A percentile compares a stretch with the other conserved stretches of the same genome.
These are phyloP conservation scores for Pseudozyma hubeiensis DNA, from an alignment of 1,284 basidiomycete genomes.

Conservation along the genomic window DNA sequence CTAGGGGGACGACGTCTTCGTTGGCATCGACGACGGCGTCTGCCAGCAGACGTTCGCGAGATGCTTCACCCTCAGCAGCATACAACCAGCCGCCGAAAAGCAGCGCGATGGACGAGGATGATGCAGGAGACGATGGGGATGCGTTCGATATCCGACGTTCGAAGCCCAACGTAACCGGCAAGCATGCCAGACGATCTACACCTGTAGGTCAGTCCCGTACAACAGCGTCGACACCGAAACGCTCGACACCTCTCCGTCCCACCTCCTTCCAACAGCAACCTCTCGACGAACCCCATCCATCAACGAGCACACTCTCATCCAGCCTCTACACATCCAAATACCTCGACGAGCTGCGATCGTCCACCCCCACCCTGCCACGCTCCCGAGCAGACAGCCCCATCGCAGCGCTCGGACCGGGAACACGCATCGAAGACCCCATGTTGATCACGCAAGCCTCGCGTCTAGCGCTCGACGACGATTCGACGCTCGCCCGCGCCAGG, in stretches of 20 bases:
- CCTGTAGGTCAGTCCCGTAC: neutral
- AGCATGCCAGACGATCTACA: constrained; percentile 11
- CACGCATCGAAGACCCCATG: constrained; percentile 30
- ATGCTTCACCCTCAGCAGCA: neutral
- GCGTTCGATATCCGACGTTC: constrained; percentile 35
- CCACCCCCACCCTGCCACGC: constrained; percentile 21
- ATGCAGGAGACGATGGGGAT: constrained; percentile 7
- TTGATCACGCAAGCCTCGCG: constrained; percentile 15
- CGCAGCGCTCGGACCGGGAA: constrained; percentile 12
- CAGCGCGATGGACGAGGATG: constrained; percentile 16
- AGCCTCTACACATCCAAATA: constrained; percentile 36
- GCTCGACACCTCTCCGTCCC: constrained; percentile 21
- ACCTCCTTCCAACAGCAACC: constrained; percentile 9
- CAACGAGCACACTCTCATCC: neutral
- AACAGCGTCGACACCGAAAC: constrained; percentile 10
- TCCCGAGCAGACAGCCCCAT: constrained; percentile 24
- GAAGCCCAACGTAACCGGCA: constrained; percentile 11
- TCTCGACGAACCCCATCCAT: neutral
- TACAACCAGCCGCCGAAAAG: neutral
- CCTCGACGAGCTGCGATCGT: constrained; percentile 35
- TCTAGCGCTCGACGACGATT: constrained; percentile 6
- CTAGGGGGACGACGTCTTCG: constrained; percentile 9
- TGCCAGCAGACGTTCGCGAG: neutral
- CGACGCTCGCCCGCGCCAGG: constrained; percentile 23
- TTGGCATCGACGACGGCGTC: neutral